A percentile compares a stretch with the other conserved stretches of the same genome.
phyloP scores from a whole-genome alignment of 2,329 filamentous ascomycete genomes.

The Karstenula rhodostoma region DNA sequence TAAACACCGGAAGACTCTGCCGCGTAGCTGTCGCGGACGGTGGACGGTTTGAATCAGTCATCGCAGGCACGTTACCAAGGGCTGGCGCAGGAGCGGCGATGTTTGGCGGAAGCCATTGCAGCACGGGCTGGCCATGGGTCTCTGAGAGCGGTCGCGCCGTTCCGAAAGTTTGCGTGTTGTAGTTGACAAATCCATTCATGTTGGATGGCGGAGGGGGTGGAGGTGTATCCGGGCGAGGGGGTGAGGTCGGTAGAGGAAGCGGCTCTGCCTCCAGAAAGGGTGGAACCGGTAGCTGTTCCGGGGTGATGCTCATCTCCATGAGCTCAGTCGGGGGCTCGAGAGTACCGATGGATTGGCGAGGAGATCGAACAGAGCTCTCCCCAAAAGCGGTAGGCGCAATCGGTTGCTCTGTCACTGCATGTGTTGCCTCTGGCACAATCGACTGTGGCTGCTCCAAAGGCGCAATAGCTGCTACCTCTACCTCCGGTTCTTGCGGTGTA shows the following conservation, averaged over 20 bases:
- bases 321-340: constrained; percentile 41
- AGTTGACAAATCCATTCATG: constrained; percentile 45
- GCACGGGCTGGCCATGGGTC: constrained; percentile 24
- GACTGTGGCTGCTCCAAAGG: constrained; percentile 42
- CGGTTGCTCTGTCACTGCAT: constrained; percentile 19
- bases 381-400: not conserved
- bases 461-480: constrained; percentile 30
- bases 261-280: constrained; percentile 36
- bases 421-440: constrained; percentile 23
- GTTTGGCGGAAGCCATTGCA: constrained; percentile 47
- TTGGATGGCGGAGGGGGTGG: constrained; percentile 46
- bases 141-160: constrained; percentile 15
- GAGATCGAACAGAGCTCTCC: constrained; percentile 5
- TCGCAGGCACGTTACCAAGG: not conserved
- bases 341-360: constrained; percentile 28
- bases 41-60: constrained; percentile 20
- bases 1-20: constrained; percentile 59
- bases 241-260: constrained; percentile 32
- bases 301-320: constrained; percentile 41
- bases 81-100: constrained; percentile 27
- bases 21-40: constrained; percentile 47
- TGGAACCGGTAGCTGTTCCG: constrained; percentile 45
- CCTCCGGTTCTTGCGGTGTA: constrained; percentile 34
- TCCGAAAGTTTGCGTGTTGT: constrained; percentile 33
- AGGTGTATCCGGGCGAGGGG: constrained; percentile 47